Percentiles rank a stretch among this genome's conserved stretches.
These are phyloP conservation scores for Daldinia bambusicola DNA, from an alignment of 495 filamentous ascomycete genomes.

Conservation along the genomic window DNA sequence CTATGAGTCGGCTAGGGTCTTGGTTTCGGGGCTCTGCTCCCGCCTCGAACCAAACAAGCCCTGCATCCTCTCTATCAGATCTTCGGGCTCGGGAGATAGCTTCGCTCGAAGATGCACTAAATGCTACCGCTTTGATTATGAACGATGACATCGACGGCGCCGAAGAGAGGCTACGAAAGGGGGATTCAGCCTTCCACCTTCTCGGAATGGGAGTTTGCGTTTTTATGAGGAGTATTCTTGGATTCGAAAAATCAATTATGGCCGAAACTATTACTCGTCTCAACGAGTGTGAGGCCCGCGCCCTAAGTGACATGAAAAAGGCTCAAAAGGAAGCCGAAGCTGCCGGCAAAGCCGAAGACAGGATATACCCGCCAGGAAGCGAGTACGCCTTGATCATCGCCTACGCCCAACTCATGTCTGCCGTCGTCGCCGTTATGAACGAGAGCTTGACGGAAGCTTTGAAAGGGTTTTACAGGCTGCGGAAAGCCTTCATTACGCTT, in stretches of 20 bases:
- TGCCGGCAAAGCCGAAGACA: slow-evolving; percentile 40
- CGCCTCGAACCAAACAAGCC: slow-evolving; percentile 39
- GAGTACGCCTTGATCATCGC: slow-evolving; percentile 82
- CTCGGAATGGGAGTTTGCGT: slow-evolving; percentile 82
- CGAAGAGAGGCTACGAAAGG: slow-evolving; percentile 75
- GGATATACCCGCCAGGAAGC: slow-evolving; percentile 79
- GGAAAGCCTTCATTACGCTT: slow-evolving; percentile 88
- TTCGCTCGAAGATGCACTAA: slow-evolving; percentile 62
- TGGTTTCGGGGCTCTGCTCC: slow-evolving; percentile 48
- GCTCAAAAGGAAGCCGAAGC: slow-evolving; percentile 67
- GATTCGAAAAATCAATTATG: slow-evolving; percentile 96
- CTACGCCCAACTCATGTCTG: slow-evolving; percentile 87
- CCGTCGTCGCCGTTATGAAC: slow-evolving; percentile 87
- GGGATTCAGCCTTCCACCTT: slow-evolving; percentile 90
- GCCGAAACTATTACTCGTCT: slow-evolving; percentile 80
- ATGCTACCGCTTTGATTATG: slow-evolving; percentile 72
- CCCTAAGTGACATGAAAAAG: slow-evolving; percentile 80
- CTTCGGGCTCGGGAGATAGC: slow-evolving; percentile 45
- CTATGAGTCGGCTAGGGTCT: slow-evolving; percentile 46
- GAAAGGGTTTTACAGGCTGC: slow-evolving; percentile 90
- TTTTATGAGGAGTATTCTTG: slow-evolving; percentile 87
- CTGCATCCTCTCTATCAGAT: slow-evolving; percentile 38
- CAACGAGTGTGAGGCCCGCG: slow-evolving; percentile 78
- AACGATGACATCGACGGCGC: slow-evolving; percentile 93
- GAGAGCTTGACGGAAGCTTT: slow-evolving; percentile 93